These are phyloP conservation scores for Nymphaea colorata DNA, from an alignment of 164 flowering plant species.

Conservation along the genomic window DNA sequence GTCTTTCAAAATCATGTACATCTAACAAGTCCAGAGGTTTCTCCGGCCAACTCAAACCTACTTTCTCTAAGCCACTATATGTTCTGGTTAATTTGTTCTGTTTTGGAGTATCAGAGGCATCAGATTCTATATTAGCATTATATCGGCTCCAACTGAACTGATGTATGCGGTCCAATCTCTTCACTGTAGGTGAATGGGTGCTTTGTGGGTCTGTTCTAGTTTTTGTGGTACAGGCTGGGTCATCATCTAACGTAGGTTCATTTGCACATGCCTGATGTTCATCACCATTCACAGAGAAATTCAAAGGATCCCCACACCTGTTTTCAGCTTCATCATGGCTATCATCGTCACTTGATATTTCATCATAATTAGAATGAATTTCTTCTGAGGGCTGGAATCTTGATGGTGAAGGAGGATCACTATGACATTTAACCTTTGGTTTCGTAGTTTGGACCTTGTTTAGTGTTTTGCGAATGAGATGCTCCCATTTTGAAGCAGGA, in stretches of 20 bases:
- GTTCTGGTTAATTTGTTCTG: constrained; percentile 32
- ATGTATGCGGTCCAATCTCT: constrained; percentile 39
- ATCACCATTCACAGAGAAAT: constrained; percentile 18
- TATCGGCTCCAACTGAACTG: constrained; percentile 20
- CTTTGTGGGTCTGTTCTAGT: constrained; percentile 12
- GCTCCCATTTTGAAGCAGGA: constrained; percentile 75
- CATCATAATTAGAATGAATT: constrained; percentile 54
- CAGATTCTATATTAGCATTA: constrained; percentile 19
- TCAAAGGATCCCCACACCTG: constrained; percentile 34
- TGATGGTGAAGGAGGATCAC: constrained; percentile 93
- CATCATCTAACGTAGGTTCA: constrained; percentile 6
- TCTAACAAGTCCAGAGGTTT: constrained; percentile 55
- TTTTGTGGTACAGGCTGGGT: constrained; percentile 11
- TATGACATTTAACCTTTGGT: constrained; percentile 49
- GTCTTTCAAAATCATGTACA: constrained; percentile 44
- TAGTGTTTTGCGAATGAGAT: constrained; percentile 63
- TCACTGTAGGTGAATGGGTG: constrained; percentile 24
- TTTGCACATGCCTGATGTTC: constrained; percentile 8
- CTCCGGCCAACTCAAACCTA: constrained; percentile 91
- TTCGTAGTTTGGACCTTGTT: constrained; percentile 35
- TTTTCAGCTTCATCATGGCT: not conserved
- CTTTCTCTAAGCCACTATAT: constrained; percentile 62
- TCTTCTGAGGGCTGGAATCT: constrained; percentile 73
- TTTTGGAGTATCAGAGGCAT: constrained; percentile 11
- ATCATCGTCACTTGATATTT: constrained; percentile 40